phyloP scores from a whole-genome alignment of 73 alveolate genomes.

The Paramecium sonneborni region DNA sequence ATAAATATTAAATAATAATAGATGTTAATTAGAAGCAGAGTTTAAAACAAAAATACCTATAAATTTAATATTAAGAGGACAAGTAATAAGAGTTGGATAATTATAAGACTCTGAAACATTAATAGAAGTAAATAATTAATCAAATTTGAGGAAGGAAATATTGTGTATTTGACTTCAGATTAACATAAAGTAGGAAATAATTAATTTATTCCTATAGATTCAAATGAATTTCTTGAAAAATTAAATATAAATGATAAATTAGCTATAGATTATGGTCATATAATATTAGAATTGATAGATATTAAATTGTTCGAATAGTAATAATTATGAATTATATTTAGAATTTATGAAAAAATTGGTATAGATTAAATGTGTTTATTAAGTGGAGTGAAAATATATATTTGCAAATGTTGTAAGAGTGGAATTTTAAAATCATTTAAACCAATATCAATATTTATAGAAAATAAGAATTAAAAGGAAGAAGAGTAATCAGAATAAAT shows the following conservation, averaged over 20 bases:
- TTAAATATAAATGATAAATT: background rate
- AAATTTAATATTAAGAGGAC: conserved; percentile 26
- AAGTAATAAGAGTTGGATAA: conserved; percentile 8
- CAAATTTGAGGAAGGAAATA: conserved; percentile 4
- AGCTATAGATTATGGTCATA: conserved; percentile 21
- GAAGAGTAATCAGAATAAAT: background rate
- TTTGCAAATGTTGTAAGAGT: background rate
- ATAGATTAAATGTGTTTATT: background rate
- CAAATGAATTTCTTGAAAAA: conserved; percentile 3
- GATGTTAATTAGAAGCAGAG: background rate
- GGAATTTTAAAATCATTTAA: conserved; percentile 17
- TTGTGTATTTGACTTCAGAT: conserved; percentile 21
- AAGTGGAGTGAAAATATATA: background rate
- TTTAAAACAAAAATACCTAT: conserved; percentile 15
- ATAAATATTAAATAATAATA: background rate
- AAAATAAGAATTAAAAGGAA: background rate
- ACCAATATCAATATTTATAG: background rate
- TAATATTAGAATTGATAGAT: background rate
- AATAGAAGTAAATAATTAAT: background rate
- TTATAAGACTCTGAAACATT: background rate
- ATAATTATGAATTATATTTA: background rate
- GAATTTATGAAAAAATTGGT: background rate
- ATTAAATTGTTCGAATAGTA: background rate
- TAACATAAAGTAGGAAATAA: conserved; percentile 10
- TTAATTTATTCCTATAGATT: background rate